phyloP scores from a whole-genome alignment of 352 stramenopile genomes.

The Phytophthora lateralis region DNA sequence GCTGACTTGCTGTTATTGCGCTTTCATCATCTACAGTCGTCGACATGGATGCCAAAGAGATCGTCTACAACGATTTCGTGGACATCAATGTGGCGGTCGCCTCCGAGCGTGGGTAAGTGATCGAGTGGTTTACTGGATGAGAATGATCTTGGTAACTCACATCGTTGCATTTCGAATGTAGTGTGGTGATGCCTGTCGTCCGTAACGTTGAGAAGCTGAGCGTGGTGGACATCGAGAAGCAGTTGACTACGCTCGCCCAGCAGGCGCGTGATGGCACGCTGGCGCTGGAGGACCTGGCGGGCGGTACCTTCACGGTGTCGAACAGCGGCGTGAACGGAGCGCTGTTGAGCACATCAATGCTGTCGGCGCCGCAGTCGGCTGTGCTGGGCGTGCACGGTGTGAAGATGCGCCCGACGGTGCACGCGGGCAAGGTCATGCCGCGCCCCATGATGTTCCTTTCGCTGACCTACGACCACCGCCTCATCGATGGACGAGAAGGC shows the following conservation, averaged over 20 bases:
- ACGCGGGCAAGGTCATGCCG: slow-evolving; percentile 94
- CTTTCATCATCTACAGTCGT: slow-evolving; percentile 74
- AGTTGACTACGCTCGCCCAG: slow-evolving; percentile 90
- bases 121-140: neutral
- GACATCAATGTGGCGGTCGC: slow-evolving; percentile 98
- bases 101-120: slow-evolving; percentile 85
- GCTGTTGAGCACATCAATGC: slow-evolving; percentile 99
- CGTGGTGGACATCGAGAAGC: slow-evolving; percentile 97
- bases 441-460: slow-evolving; percentile 99
- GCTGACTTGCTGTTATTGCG: slow-evolving; percentile 12
- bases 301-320: slow-evolving; percentile 98
- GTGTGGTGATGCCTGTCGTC: slow-evolving; percentile 98
- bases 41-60: slow-evolving; percentile 98
- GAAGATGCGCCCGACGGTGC: slow-evolving; percentile 95
- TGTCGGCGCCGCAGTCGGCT: slow-evolving; percentile 97
- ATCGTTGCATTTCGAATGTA: slow-evolving; percentile 23
- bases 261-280: slow-evolving; percentile 71
- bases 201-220: slow-evolving; percentile 97
- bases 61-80: slow-evolving; percentile 99
- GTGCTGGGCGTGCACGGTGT: slow-evolving; percentile 99
- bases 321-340: slow-evolving; percentile 97
- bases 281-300: slow-evolving; percentile 93
- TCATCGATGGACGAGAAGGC: slow-evolving; percentile 99
- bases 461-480: slow-evolving; percentile 99
- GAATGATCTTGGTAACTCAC: slow-evolving; percentile 4